Evolutionary conservation across 257 asterid species (phyloP).

Genomic region (Solanum virginianum): DNA sequence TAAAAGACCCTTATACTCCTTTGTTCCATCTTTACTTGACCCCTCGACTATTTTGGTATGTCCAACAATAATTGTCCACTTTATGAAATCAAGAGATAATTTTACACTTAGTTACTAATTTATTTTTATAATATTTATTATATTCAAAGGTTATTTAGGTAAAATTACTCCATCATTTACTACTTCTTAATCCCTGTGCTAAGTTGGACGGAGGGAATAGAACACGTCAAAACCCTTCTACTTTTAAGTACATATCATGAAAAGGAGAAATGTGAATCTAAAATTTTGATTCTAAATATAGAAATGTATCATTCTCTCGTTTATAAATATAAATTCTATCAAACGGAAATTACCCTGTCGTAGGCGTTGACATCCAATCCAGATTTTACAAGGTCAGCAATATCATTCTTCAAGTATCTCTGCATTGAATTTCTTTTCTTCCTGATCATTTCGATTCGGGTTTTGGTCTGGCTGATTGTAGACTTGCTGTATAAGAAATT

Average conservation of each 20-base stretch:
- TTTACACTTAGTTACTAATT: too few species aligned
- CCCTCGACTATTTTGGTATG: too few species aligned
- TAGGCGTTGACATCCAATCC: slow-evolving; percentile 50
- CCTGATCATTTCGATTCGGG: slow-evolving; percentile 47
- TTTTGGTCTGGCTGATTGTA: slow-evolving; percentile 37
- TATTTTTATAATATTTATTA: too few species aligned
- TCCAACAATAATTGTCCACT: too few species aligned
- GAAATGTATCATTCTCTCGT: not conserved
- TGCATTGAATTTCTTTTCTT: slow-evolving; percentile 69
- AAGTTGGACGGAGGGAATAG: too few species aligned
- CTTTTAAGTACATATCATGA: not conserved
- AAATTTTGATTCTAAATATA: not conserved
- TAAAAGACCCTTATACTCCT: not conserved
- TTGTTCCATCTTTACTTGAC: too few species aligned
- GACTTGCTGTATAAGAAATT: slow-evolving; percentile 40
- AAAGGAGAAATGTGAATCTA: not conserved
- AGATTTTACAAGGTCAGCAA: slow-evolving; percentile 57
- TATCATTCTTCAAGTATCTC: slow-evolving; percentile 64
- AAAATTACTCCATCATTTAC: too few species aligned
- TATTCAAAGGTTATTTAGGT: too few species aligned
- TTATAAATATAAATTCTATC: not conserved
- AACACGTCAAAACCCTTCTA: not conserved
- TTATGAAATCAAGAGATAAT: too few species aligned
- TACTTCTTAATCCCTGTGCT: too few species aligned
- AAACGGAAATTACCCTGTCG: slow-evolving; percentile 39